Conservation (phyloP, 2,329 filamentous ascomycete genomes). For the Elsinoe necatrix region DNA sequence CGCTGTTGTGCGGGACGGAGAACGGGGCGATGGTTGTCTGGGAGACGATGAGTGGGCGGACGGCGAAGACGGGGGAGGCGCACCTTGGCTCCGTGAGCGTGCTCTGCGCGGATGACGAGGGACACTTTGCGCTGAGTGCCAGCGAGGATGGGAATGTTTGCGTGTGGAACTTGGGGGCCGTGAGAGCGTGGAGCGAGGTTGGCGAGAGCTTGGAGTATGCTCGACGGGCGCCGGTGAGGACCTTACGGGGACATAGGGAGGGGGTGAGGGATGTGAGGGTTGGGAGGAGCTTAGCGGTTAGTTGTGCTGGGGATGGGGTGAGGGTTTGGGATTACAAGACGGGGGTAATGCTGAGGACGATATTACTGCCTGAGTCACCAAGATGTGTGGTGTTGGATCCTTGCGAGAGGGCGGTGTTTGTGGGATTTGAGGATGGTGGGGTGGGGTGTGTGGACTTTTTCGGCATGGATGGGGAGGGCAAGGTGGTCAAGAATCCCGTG, state of each 20-base stretch:
- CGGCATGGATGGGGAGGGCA: constrained; percentile 24
- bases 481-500: constrained; percentile 29
- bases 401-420: constrained; percentile 72
- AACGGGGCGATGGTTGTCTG: constrained; percentile 82
- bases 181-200: neutral
- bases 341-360: constrained; percentile 67
- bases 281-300: constrained; percentile 71
- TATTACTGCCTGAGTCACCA: constrained; percentile 67
- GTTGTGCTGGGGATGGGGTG: constrained; percentile 75
- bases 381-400: constrained; percentile 70
- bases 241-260: constrained; percentile 68
- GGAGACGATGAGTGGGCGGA: constrained; percentile 76
- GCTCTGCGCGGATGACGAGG: constrained; percentile 60
- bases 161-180: constrained; percentile 53
- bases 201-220: constrained; percentile 7
- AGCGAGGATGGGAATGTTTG: constrained; percentile 84
- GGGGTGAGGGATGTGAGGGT: constrained; percentile 57
- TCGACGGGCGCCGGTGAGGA: constrained; percentile 55
- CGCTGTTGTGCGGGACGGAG: constrained; percentile 71
- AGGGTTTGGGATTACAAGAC: constrained; percentile 89
- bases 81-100: constrained; percentile 75
- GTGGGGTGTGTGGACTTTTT: constrained; percentile 73
- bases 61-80: constrained; percentile 65
- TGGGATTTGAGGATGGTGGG: constrained; percentile 70
- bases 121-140: constrained; percentile 65